Evolutionary conservation across 345 rosid species (phyloP).

Genomic region (Brassica carinata): DNA sequence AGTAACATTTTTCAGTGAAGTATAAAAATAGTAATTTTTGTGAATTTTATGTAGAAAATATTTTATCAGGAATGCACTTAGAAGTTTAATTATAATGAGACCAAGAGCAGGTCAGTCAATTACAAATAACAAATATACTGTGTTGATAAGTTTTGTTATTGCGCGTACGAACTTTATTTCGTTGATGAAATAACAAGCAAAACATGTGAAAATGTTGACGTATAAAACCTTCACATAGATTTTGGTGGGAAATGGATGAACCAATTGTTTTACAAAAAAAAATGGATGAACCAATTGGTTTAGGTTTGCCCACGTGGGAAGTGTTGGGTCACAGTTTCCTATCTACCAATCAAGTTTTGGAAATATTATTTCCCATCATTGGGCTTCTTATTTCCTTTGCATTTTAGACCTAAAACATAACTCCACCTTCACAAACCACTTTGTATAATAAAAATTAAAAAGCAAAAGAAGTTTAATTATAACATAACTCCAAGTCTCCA

Average conservation of each 20-base stretch:
- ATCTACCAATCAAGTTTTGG: conserved; percentile 9
- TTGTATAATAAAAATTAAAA: not conserved
- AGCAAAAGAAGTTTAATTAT: not conserved
- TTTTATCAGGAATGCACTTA: not conserved
- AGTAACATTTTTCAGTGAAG: not conserved
- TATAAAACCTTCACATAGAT: not conserved
- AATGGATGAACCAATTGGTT: conserved; percentile 5
- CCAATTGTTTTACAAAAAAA: not conserved
- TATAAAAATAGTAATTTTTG: not conserved
- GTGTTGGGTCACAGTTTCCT: conserved; percentile 13
- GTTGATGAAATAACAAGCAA: not conserved
- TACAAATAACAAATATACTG: not conserved
- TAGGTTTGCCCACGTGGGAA: conserved; percentile 22
- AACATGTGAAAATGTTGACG: not conserved
- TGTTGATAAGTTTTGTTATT: not conserved
- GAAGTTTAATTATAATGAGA: not conserved
- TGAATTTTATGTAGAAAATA: not conserved
- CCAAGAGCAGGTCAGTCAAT: conserved; percentile 1
- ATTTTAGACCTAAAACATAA: conserved; percentile 26
- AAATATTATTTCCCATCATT: not conserved
- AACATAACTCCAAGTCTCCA: not conserved
- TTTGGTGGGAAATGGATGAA: conserved; percentile 9
- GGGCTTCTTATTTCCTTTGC: conserved; percentile 15
- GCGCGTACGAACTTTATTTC: not conserved
- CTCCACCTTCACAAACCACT: conserved; percentile 2